Evolutionary conservation across 2,329 filamentous ascomycete species (phyloP).

Genomic region (Teratosphaeriaceae sp.): DNA sequence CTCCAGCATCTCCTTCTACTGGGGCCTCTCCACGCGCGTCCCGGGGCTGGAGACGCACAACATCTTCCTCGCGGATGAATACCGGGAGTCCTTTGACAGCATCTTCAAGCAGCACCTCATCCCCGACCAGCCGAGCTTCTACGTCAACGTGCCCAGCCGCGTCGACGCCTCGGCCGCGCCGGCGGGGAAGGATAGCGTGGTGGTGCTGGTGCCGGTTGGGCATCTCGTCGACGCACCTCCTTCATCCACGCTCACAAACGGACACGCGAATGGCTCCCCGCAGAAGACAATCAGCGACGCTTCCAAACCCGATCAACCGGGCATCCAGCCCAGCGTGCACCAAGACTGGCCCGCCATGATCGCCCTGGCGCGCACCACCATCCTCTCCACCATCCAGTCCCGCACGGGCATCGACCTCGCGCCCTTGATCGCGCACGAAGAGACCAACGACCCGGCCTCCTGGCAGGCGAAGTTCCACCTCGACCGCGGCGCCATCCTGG

Average conservation of each 20-base stretch:
- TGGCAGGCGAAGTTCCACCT: constrained; percentile 68
- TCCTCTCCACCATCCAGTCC: constrained; percentile 54
- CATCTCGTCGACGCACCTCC: constrained; percentile 47
- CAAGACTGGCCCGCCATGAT: constrained; percentile 59
- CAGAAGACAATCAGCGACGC: too few relatives aligned
- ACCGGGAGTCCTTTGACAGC: constrained; percentile 65
- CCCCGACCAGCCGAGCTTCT: constrained; percentile 64
- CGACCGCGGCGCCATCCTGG: constrained; percentile 67
- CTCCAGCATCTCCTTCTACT: constrained; percentile 72
- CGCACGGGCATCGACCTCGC: constrained; percentile 53
- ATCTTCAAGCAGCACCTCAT: constrained; percentile 66
- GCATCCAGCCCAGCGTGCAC: constrained; percentile 36
- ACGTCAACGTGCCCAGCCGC: constrained; percentile 67
- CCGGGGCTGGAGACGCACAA: constrained; percentile 64
- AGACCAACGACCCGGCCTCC: constrained; percentile 57
- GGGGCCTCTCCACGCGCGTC: constrained; percentile 56
- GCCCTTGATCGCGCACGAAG: constrained; percentile 51
- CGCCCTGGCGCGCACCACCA: constrained; percentile 49
- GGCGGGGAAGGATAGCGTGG: constrained; percentile 55
- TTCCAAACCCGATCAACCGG: constrained; percentile 21
- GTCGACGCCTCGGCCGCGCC: constrained; percentile 64
- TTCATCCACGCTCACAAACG: constrained; percentile 30
- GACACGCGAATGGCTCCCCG: constrained; percentile 10
- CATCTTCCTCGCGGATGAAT: constrained; percentile 69
- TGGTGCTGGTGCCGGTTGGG: constrained; percentile 66